phyloP scores from a whole-genome alignment of 2,329 filamentous ascomycete species.

The Fusarium sp. region DNA sequence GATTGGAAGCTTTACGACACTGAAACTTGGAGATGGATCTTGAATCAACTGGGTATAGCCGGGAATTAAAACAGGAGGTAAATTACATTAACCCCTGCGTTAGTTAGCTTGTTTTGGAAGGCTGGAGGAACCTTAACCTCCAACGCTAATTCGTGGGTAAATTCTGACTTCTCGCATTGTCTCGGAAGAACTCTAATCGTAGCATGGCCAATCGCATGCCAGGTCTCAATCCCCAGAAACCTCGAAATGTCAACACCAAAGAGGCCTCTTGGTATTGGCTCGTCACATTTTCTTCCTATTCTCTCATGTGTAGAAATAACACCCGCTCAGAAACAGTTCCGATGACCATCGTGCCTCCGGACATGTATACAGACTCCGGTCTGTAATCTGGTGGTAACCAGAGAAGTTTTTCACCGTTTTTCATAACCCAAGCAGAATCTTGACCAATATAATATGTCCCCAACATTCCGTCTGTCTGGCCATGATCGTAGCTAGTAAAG shows the following conservation, averaged over 20 bases:
- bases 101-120: background rate
- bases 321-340: background rate
- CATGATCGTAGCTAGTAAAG: fast-evolving
- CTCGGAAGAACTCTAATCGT: background rate
- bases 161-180: background rate
- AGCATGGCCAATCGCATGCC: background rate
- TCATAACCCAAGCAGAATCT: fast-evolving
- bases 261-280: too few relatives aligned
- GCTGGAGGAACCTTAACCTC: background rate
- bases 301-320: background rate
- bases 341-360: background rate
- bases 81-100: background rate
- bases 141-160: background rate
- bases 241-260: too few relatives aligned
- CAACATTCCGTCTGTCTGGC: background rate
- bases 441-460: background rate
- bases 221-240: background rate
- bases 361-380: fast-evolving
- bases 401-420: fast-evolving
- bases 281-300: background rate
- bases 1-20: too few relatives aligned
- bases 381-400: constrained; percentile 1
- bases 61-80: background rate
- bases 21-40: background rate
- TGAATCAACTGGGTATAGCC: background rate